Evolutionary conservation across 768 basidiomycete species (phyloP), one percentile per base, ranked within the genome.

Genomic region (Sarcodon sp.): DNA sequence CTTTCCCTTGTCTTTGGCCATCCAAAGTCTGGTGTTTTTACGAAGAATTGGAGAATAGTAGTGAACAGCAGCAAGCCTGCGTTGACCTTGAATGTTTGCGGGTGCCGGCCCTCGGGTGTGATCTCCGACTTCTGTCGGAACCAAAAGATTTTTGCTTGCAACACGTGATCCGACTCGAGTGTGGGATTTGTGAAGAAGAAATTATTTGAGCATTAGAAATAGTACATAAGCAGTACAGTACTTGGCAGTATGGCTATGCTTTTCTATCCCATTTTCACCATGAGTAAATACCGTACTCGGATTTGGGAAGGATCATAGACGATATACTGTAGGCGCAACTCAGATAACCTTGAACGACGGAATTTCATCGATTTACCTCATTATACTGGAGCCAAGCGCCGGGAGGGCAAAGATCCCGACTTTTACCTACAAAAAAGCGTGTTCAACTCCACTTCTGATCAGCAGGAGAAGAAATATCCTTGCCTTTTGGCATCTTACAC

Each of bases 401-500:
- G 6, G 57, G 53, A 7, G 55, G 54, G 35, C 48, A 46, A 4
- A 70, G 59, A 37, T 68, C 58, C 47, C 16, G 16, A 41, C 39
- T 16, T 13, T 41, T 41, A 15, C 39, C 39, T 41, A 27, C 27
- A 2, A 13, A 13, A 41, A 41, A 16, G 15, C 8, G 8, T 27
- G 27, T 16, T 13, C 8, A 27, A 27, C 21, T 4, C 21, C 21
- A 27, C 13, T 13, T 27, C 39, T 16, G 39, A 41, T 41, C 39
- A 41, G 39, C 13, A 41, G 8, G 13, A 2, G 39, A 13, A 8
- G 13, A 41, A 41, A 63, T 49, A 6, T 66, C 66, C 9, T 62
- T 61, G 7, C 77, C 76, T 46, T 76, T 72, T n/a, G 79, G 79
- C 79, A 81, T 80, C 35, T 68, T 59, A 49, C 73, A 75, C 13